phyloP scores from a whole-genome alignment of 2,329 filamentous ascomycete genomes.

The Fusarium newnesense region DNA sequence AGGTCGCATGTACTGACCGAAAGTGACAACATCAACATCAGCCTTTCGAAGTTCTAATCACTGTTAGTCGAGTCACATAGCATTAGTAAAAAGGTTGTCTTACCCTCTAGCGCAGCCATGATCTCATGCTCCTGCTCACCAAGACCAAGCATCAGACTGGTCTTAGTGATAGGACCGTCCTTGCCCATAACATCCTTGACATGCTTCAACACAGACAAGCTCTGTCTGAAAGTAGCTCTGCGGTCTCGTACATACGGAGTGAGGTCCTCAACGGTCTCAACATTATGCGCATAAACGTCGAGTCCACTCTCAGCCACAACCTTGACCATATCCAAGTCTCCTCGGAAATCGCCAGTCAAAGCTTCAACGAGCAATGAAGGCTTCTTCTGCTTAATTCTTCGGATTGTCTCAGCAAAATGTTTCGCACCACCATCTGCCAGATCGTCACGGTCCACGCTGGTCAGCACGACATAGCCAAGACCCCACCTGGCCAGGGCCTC shows the following conservation, averaged over 20 bases:
- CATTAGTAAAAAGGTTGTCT: conserved; percentile 32
- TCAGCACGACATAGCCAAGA: conserved; percentile 94
- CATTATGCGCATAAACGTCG: conserved; percentile 96
- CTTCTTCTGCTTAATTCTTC: conserved; percentile 88
- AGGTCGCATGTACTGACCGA: conserved; percentile 99
- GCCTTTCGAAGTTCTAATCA: conserved; percentile 76
- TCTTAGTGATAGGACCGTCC: conserved; percentile 93
- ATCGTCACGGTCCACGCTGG: conserved; percentile 93
- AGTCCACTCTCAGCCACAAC: conserved; percentile 87
- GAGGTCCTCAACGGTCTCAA: conserved; percentile 92
- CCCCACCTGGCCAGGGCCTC: conserved; percentile 95
- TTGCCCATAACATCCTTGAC: conserved; percentile 79
- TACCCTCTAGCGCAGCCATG: conserved; percentile 78
- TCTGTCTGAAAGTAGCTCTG: conserved; percentile 89
- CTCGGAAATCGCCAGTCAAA: conserved; percentile 86
- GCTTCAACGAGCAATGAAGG: conserved; percentile 83
- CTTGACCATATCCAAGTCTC: conserved; percentile 86
- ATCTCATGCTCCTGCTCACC: conserved; percentile 92
- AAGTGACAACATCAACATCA: conserved; percentile 93
- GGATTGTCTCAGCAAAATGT: conserved; percentile 94
- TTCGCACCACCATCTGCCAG: conserved; percentile 85
- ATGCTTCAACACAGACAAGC: conserved; percentile 79
- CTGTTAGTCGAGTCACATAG: conserved; percentile 19
- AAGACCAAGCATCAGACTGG: conserved; percentile 94
- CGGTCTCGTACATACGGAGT: conserved; percentile 92